Base-by-base conservation (phyloP, 2,329 filamentous ascomycete genomes). In the Hypoxylon sp. region DNA sequence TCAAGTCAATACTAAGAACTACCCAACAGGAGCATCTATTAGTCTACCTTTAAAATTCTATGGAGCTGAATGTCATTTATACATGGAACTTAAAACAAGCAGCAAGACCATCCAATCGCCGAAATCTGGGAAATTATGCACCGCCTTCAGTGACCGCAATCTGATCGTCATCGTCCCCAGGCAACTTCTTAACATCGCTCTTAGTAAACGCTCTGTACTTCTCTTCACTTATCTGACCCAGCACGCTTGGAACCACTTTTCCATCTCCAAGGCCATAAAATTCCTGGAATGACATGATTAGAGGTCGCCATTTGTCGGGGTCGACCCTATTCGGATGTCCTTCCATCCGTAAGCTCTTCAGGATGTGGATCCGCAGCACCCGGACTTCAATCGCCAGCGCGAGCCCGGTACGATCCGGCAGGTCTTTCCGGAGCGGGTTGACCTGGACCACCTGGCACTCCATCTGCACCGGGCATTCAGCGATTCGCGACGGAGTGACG, bases 251-350 rank as follows among this genome's bases (percentile, higher is more conserved):
- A 14, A 19, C 13, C 51, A 75, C 51, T 55, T 78, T 80, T 31
- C 63, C 74, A 55, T 67, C 64, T n/a, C 60, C 71, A 65, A 80
- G 71, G 0, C 81, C 82, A 66, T 84, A 83, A 6, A 83, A 72
- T 60, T 84, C 77, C 70, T 81, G 81, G 63, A 84, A 84, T 51
- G 71, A 78, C 81, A 82, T 83, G 47, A 84, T 81, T 73, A 84
- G 74, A 2, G 83, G 82, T 57, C 75, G 74, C 82, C 82, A 84
- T 50, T 74, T 77, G 64, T 84, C 80, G 1, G 81, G 76, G 65
- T 84, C 81, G 55, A 84, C 74, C 3, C 80, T 74, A 64, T 84
- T 83, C 24, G 70, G 59, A 64, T 78, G 59, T 5, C 81, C 82
- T 3, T 70, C 71, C 77, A 82, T 74, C 13, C 78, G 72, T 46